Conservation (phyloP, 2,329 filamentous ascomycete species). For the Venturia pyrina region DNA sequence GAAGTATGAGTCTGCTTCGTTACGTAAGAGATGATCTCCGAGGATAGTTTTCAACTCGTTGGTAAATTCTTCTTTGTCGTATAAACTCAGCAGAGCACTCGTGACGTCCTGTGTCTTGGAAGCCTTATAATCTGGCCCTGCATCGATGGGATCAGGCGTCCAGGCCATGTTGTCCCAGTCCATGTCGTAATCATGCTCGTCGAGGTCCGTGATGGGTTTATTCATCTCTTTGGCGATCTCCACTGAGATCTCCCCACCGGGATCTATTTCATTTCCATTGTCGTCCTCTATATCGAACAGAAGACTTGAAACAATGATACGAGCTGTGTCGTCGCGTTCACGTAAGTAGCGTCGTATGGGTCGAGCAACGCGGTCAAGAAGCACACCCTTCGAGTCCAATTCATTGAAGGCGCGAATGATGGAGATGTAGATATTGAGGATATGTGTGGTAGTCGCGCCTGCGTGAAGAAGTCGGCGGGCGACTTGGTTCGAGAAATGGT, state of each 20-base stretch:
- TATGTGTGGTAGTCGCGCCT: slow-evolving; percentile 64
- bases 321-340: slow-evolving; percentile 66
- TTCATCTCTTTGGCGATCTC: slow-evolving; percentile 58
- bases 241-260: slow-evolving; percentile 55
- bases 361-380: slow-evolving; percentile 63
- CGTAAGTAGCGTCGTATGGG: slow-evolving; percentile 68
- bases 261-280: slow-evolving; percentile 24
- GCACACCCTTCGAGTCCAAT: slow-evolving; percentile 66
- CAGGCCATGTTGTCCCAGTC: slow-evolving; percentile 91
- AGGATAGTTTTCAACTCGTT: slow-evolving; percentile 86
- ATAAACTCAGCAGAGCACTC: slow-evolving; percentile 76
- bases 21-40: slow-evolving; percentile 64
- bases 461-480: slow-evolving; percentile 61
- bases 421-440: slow-evolving; percentile 66
- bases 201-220: slow-evolving; percentile 48
- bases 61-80: slow-evolving; percentile 89
- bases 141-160: slow-evolving; percentile 87
- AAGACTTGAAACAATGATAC: slow-evolving; percentile 65
- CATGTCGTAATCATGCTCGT: slow-evolving; percentile 48
- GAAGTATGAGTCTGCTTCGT: slow-evolving; percentile 54
- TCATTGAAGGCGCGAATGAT: slow-evolving; percentile 70
- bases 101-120: slow-evolving; percentile 86
- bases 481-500: slow-evolving; percentile 56
- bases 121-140: slow-evolving; percentile 78
- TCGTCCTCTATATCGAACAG: slow-evolving; percentile 51